Conservation (phyloP, 345 rosid species). For the Clausena lansium region DNA sequence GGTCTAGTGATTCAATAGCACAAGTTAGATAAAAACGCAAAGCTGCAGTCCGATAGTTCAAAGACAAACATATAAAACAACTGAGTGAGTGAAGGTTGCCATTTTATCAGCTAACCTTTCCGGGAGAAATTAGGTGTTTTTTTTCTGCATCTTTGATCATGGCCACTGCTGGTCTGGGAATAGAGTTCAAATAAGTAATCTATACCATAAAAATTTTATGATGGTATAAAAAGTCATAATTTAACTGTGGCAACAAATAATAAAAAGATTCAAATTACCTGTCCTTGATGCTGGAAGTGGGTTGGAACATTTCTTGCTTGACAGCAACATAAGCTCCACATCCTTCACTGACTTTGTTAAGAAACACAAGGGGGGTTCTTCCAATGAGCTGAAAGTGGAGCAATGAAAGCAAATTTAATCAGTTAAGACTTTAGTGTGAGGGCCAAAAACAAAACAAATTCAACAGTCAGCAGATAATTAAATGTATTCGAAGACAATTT, state of each 20-base stretch:
- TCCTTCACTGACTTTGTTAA: conserved; percentile 83
- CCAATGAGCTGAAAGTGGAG: conserved; percentile 61
- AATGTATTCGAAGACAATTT: no score
- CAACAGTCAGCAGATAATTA: background rate
- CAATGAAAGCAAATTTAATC: background rate
- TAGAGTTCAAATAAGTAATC: background rate
- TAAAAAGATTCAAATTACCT: conserved; percentile 35
- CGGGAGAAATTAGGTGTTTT: conserved; percentile 71
- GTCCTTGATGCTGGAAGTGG: conserved; percentile 94
- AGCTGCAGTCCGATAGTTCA: background rate
- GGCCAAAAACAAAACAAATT: background rate
- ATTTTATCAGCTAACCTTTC: conserved; percentile 44
- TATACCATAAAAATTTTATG: no score
- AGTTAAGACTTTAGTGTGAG: background rate
- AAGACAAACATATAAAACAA: background rate
- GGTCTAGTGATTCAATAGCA: conserved; percentile 41
- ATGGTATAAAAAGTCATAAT: no score
- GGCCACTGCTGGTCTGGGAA: conserved; percentile 76
- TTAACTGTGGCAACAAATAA: background rate
- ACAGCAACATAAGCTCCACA: conserved; percentile 87
- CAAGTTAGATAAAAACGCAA: background rate
- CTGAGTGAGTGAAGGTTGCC: background rate
- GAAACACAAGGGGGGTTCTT: conserved; percentile 76
- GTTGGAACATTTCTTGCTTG: conserved; percentile 94
- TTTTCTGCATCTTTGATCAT: conserved; percentile 82